Evolutionary conservation across 345 rosid genomes (phyloP).

Genomic region (Populus pruinosa): DNA sequence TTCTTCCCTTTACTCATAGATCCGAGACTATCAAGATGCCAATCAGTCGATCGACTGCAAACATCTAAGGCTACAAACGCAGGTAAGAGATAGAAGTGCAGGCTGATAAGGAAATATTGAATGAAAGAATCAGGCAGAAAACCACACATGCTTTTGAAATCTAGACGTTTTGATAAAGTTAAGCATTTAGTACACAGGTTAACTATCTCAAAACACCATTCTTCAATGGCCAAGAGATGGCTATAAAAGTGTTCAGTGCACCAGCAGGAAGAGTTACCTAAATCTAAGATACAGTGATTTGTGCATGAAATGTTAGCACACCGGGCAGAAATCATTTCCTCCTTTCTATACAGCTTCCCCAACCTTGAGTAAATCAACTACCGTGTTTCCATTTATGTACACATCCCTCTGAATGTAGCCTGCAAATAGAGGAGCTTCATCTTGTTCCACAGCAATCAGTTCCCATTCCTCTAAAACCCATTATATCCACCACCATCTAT

Average conservation of each 20-base stretch:
- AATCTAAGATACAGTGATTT: slow-evolving; percentile 19
- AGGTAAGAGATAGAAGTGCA: no score
- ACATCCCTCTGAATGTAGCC: slow-evolving; percentile 14
- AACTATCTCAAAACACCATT: not conserved
- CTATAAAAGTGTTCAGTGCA: not conserved
- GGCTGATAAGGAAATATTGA: not conserved
- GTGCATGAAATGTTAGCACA: slow-evolving; percentile 13
- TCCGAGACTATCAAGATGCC: no score
- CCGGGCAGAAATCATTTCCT: slow-evolving; percentile 8
- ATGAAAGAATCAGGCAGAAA: not conserved
- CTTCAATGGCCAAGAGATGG: not conserved
- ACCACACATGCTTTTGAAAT: not conserved
- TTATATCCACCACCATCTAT: not conserved
- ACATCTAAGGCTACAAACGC: no score
- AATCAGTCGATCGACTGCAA: no score
- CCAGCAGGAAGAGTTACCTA: slow-evolving; percentile 1
- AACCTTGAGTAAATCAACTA: slow-evolving; percentile 10
- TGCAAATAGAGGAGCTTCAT: slow-evolving; percentile 22
- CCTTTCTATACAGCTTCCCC: slow-evolving; percentile 20
- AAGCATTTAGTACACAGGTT: not conserved
- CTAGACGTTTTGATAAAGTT: not conserved
- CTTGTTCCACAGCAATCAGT: slow-evolving; percentile 26
- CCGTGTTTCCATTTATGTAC: slow-evolving; percentile 15
- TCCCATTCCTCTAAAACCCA: slow-evolving; percentile 3
- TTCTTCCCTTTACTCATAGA: no score